Evolutionary conservation across 345 rosid genomes (phyloP).

Genomic region (Boechera divaricarpa): DNA sequence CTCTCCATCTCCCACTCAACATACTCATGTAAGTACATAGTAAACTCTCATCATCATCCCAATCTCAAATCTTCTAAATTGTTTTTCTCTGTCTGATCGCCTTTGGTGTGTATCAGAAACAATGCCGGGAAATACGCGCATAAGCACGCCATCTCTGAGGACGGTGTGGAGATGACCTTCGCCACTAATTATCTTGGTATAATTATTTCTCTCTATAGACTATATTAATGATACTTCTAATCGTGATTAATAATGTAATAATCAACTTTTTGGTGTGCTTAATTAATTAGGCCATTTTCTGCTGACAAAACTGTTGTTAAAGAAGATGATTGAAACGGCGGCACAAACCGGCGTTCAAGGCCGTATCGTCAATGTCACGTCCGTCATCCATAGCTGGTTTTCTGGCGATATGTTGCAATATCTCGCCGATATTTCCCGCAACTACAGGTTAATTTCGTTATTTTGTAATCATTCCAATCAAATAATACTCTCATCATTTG

Average conservation of each 20-base stretch:
- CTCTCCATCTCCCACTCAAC: slow-evolving; percentile 77
- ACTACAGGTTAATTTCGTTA: slow-evolving; percentile 51
- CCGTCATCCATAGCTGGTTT: slow-evolving; percentile 82
- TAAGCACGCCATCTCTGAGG: slow-evolving; percentile 80
- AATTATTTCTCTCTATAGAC: too few species aligned
- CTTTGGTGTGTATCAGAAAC: slow-evolving; percentile 49
- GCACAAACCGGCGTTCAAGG: slow-evolving; percentile 66
- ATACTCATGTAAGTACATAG: slow-evolving; percentile 58
- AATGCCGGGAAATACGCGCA: slow-evolving; percentile 89
- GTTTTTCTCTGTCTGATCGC: too few species aligned
- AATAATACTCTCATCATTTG: slow-evolving; percentile 42
- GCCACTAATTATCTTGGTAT: slow-evolving; percentile 90
- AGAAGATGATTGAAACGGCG: slow-evolving; percentile 78
- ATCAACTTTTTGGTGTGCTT: neutral
- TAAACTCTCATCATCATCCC: too few species aligned
- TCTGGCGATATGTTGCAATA: slow-evolving; percentile 73
- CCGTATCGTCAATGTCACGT: slow-evolving; percentile 86
- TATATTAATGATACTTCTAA: too few species aligned
- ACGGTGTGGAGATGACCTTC: slow-evolving; percentile 96
- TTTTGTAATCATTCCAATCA: neutral
- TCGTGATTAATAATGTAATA: too few species aligned
- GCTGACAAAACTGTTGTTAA: slow-evolving; percentile 68
- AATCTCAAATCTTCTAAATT: too few species aligned
- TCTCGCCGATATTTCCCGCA: slow-evolving; percentile 70
- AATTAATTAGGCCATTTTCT: slow-evolving; percentile 65